These are phyloP conservation scores for Jatropha multifida DNA, from an alignment of 441 rosid genomes.

Conservation along the genomic window DNA sequence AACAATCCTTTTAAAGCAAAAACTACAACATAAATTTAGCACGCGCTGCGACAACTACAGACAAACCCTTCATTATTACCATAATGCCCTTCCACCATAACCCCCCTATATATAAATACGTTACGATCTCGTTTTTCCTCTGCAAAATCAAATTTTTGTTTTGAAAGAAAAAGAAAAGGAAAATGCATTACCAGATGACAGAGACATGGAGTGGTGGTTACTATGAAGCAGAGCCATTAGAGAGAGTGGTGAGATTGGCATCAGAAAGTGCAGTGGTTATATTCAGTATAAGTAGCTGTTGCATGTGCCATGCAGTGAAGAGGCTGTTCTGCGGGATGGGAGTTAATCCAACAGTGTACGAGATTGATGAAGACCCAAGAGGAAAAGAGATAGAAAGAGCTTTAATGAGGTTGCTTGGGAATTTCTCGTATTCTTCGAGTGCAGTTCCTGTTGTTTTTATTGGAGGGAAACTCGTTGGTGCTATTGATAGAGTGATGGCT, in stretches of 20 bases:
- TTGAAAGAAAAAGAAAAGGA: neutral
- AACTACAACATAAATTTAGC: constrained; percentile 29
- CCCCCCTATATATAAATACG: neutral
- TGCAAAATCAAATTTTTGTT: neutral
- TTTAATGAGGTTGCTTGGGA: constrained; percentile 40
- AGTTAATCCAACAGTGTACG: constrained; percentile 63
- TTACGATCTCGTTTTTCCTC: too few species aligned
- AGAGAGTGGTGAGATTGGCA: constrained; percentile 44
- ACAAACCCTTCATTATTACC: constrained; percentile 33
- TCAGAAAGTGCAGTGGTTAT: constrained; percentile 63
- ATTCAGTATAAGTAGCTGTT: constrained; percentile 62
- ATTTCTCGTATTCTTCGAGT: neutral
- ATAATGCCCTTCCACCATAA: constrained; percentile 2
- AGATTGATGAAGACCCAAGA: constrained; percentile 56
- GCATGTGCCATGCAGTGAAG: constrained; percentile 78
- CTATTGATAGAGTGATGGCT: constrained; percentile 69
- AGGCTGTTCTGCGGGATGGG: constrained; percentile 69
- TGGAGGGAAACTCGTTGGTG: constrained; percentile 61
- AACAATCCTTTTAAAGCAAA: constrained; percentile 39
- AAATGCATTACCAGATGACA: constrained; percentile 29
- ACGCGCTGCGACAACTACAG: constrained; percentile 55
- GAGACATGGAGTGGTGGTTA: constrained; percentile 25
- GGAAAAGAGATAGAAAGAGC: constrained; percentile 58
- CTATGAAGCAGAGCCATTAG: constrained; percentile 39
- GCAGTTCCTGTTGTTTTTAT: constrained; percentile 60